Evolutionary conservation across 2,329 filamentous ascomycete genomes (phyloP).

Genomic region (Dendryphion nanum): DNA sequence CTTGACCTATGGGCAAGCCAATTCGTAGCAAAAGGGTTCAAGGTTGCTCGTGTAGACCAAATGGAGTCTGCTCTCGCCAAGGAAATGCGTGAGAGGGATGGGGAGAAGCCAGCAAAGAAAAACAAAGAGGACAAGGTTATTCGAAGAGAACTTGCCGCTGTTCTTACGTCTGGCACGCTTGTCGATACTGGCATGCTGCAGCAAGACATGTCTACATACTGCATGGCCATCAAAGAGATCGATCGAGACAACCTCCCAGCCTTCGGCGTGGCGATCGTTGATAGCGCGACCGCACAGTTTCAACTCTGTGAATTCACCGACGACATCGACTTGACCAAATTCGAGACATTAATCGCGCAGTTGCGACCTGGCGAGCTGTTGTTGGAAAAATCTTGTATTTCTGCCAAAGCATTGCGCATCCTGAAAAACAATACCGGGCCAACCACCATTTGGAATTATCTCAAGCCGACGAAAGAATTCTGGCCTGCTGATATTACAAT

Average conservation of each 20-base stretch:
- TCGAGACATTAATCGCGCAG: slow-evolving; percentile 95
- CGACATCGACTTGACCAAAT: slow-evolving; percentile 90
- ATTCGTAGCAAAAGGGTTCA: slow-evolving; percentile 96
- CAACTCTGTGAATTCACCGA: slow-evolving; percentile 90
- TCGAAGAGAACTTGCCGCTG: slow-evolving; percentile 81
- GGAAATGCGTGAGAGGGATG: slow-evolving; percentile 94
- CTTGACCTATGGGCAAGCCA: slow-evolving; percentile 98
- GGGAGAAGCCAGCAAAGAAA: slow-evolving; percentile 53
- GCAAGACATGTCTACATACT: slow-evolving; percentile 96
- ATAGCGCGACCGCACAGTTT: slow-evolving; percentile 94
- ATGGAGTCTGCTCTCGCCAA: slow-evolving; percentile 94
- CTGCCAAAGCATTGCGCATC: slow-evolving; percentile 85
- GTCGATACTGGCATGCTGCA: slow-evolving; percentile 97
- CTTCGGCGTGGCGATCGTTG: slow-evolving; percentile 91
- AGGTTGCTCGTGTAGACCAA: slow-evolving; percentile 94
- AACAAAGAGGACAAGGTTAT: slow-evolving; percentile 84
- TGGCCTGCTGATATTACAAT: slow-evolving; percentile 81
- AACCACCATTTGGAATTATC: slow-evolving; percentile 91
- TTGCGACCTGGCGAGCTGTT: slow-evolving; percentile 84
- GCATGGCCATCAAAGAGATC: slow-evolving; percentile 80
- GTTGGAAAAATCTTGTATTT: slow-evolving; percentile 78
- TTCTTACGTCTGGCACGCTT: slow-evolving; percentile 87
- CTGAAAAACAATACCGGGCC: slow-evolving; percentile 93
- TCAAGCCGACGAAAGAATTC: slow-evolving; percentile 86
- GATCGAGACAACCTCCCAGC: slow-evolving; percentile 70